Conservation (phyloP, 371 early-diverging fungal genomes). For the Mucor circinelloides region DNA sequence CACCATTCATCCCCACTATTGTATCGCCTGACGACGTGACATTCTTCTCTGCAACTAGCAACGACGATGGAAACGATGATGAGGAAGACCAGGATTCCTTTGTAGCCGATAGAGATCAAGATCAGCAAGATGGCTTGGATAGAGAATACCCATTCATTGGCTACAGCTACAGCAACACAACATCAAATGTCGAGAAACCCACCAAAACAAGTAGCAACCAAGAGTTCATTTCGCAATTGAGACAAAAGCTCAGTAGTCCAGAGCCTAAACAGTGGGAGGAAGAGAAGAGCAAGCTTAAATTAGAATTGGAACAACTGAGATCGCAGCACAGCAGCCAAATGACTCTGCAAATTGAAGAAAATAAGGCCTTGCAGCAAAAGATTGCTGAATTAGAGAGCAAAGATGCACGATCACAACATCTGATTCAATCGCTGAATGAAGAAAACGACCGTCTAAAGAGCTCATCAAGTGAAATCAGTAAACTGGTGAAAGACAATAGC, state of each 20-base stretch:
- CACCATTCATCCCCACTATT: slow-evolving; percentile 86
- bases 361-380: not conserved
- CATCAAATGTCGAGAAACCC: not conserved
- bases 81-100: slow-evolving; percentile 25
- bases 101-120: slow-evolving; percentile 36
- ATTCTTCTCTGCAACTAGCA: slow-evolving; percentile 80
- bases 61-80: slow-evolving; percentile 43
- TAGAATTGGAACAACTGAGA: not conserved
- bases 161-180: slow-evolving; percentile 32
- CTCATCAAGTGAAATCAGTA: not conserved
- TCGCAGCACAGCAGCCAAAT: not conserved
- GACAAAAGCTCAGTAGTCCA: slow-evolving; percentile 1
- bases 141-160: slow-evolving; percentile 86
- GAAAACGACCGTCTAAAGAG: not conserved
- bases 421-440: not conserved
- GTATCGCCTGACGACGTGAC: slow-evolving; percentile 84
- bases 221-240: not conserved
- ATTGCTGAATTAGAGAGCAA: not conserved
- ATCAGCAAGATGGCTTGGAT: slow-evolving; percentile 46
- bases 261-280: not conserved
- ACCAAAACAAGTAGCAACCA: not conserved
- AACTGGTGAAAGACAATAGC: not conserved
- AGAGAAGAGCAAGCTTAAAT: not conserved
- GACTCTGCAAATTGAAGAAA: not conserved
- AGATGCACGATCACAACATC: not conserved